Evolutionary conservation across 192 early-diverging fungal genomes (phyloP).

Genomic region (Backusella westeae): DNA sequence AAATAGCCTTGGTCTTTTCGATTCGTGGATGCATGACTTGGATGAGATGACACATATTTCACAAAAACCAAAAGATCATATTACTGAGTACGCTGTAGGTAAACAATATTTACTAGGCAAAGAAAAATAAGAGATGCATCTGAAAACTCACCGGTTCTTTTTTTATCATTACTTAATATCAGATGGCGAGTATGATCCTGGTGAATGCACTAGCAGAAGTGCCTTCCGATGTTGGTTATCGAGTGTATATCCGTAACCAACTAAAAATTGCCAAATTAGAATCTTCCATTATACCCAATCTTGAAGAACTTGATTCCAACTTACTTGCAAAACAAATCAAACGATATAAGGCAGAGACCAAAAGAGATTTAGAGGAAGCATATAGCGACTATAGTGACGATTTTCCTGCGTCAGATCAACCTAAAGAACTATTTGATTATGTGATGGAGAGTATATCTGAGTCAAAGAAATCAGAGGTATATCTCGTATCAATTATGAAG

Average conservation of each 20-base stretch:
- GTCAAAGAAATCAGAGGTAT: constrained; percentile 55
- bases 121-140: not conserved
- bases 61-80: constrained; percentile 66
- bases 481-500: constrained; percentile 65
- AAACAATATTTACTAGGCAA: not conserved
- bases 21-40: constrained; percentile 74
- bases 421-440: constrained; percentile 65
- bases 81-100: constrained; percentile 69
- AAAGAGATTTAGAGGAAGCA: constrained; percentile 27
- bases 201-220: constrained; percentile 70
- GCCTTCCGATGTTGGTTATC: constrained; percentile 66
- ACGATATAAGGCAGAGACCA: constrained; percentile 9
- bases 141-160: too few species aligned
- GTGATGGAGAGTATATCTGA: constrained; percentile 62
- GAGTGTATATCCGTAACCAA: constrained; percentile 70
- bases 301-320: constrained; percentile 47
- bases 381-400: constrained; percentile 49
- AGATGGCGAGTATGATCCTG: constrained; percentile 71
- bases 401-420: constrained; percentile 62
- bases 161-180: not conserved
- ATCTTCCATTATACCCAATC: constrained; percentile 54
- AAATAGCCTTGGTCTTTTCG: constrained; percentile 54
- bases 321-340: constrained; percentile 29
- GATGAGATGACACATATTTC: constrained; percentile 70
- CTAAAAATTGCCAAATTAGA: constrained; percentile 66